Conservation (phyloP, 768 basidiomycete species). For the Mycena vitilis region DNA sequence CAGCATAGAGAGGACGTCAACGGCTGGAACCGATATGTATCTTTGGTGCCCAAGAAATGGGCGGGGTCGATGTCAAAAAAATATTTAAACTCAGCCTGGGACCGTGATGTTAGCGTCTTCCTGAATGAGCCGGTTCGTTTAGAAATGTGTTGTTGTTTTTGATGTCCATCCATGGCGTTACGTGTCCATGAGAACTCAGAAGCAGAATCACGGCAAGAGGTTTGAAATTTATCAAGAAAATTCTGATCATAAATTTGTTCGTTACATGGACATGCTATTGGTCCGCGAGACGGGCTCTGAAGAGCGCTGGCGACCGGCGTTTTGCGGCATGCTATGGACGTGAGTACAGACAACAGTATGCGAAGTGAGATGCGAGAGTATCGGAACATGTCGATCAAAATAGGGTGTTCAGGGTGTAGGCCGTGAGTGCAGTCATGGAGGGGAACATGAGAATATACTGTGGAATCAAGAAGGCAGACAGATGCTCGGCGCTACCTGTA, state of each 20-base stretch:
- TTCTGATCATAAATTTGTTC: background rate
- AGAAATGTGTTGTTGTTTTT: background rate
- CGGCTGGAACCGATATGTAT: too few relatives aligned
- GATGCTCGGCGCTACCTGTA: conserved; percentile 70
- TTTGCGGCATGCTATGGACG: background rate
- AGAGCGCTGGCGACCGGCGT: background rate
- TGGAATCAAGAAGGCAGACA: conserved; percentile 72
- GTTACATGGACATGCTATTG: background rate
- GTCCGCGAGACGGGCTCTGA: background rate
- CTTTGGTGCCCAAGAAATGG: too few relatives aligned
- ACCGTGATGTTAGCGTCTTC: too few relatives aligned
- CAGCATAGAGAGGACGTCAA: too few relatives aligned
- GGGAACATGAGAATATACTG: conserved; percentile 67
- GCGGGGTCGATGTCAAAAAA: too few relatives aligned
- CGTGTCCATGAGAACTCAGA: background rate
- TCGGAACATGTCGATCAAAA: conserved; percentile 45
- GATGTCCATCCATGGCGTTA: background rate
- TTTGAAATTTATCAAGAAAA: background rate
- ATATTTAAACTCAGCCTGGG: too few relatives aligned
- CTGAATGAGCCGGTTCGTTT: too few relatives aligned
- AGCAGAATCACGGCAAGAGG: background rate
- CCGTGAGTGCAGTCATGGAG: conserved; percentile 62
- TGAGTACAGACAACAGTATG: conserved; percentile 4
- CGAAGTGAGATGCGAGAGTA: conserved; percentile 7
- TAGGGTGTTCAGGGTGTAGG: conserved; percentile 56